Percentiles rank a stretch among this genome's conserved stretches.
Evolutionary conservation across 139 green algal genomes (phyloP).

Genomic region (Picochlorum sp.): DNA sequence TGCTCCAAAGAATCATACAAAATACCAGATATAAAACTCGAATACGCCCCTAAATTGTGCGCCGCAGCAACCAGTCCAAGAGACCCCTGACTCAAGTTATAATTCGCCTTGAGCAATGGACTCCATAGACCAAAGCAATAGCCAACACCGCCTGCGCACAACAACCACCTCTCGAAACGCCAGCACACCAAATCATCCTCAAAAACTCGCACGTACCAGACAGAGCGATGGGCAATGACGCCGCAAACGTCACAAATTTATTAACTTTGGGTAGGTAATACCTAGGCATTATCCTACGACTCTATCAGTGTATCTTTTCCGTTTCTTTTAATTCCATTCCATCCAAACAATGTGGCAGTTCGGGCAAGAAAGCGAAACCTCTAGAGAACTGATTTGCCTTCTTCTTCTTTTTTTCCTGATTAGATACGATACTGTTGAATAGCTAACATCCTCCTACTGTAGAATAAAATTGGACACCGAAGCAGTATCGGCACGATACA

Average conservation of each 20-base stretch:
- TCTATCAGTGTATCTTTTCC: too few species aligned
- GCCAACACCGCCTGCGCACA: slow-evolving; percentile 6
- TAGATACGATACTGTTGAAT: too few species aligned
- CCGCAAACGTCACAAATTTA: slow-evolving; percentile 20
- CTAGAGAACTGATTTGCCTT: too few species aligned
- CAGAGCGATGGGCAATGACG: slow-evolving; percentile 12
- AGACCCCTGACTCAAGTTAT: slow-evolving; percentile 15
- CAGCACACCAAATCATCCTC: background rate
- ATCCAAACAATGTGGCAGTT: too few species aligned
- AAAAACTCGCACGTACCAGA: slow-evolving; percentile 4
- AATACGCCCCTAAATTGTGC: slow-evolving; percentile 25
- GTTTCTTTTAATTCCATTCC: too few species aligned
- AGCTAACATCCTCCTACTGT: too few species aligned
- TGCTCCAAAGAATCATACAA: slow-evolving; percentile 29
- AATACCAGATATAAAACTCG: slow-evolving; percentile 25
- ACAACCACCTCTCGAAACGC: background rate
- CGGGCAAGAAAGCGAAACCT: too few species aligned
- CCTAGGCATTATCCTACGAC: slow-evolving; percentile 2
- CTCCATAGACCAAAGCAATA: slow-evolving; percentile 28
- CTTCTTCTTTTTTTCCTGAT: too few species aligned
- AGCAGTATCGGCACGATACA: too few species aligned
- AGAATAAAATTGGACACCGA: too few species aligned
- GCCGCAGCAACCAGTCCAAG: slow-evolving; percentile 9
- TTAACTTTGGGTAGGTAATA: slow-evolving; percentile 15
- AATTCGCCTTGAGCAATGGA: slow-evolving; percentile 9